Base-by-base conservation (phyloP, 208 protist genomes). In the Tritrichomonas musculus region DNA sequence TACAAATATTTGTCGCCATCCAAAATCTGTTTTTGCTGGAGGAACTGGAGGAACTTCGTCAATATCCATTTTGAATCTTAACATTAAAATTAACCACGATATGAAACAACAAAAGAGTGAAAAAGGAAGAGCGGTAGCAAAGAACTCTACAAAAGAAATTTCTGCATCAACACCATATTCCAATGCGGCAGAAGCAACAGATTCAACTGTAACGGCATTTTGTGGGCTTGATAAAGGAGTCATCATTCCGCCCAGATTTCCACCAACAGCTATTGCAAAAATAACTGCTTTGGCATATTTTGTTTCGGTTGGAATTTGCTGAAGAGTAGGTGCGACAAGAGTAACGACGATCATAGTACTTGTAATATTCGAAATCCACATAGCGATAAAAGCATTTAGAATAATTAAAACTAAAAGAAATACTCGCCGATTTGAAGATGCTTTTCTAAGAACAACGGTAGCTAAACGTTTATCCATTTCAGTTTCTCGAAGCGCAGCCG, bases 341-440 rank as follows among this genome's bases (percentile, higher is more conserved):
- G 77, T 57, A 14, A 88, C 77, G 9, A 88, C 77, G 20, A 88
- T 88, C 41, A 57, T 88, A 39, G 77, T 88, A 3, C 27, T 41
- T 88, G 77, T 88, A 50, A 88, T 88, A 20, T 88, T 88, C 0
- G 77, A 88, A 36, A 88, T 88, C 77, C 77, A 88, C 77, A 88
- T 88, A 57, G 77, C 77, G 17, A 88, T 88, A 30, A 88, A 88
- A 13, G 77, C 77, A 57, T 88, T 88, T 14, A 88, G 27, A 22
- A 88, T 44, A 13, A 49, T 53, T 11, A 44, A 88, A 88, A 88
- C 77, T 14, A 88, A 50, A 39, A 88, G 39, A 49, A 88, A 88
- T 5, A 88, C 27, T 53, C 77, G 25, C 33, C 17, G 14, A 39
- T 88, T 88, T 25, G 27, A 53, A 39, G 77, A 44, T 39, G 77